Percentiles rank a stretch among this genome's conserved stretches.
Evolutionary conservation across 495 filamentous ascomycete genomes (phyloP).

Genomic region (Penicillium maclennaniae): DNA sequence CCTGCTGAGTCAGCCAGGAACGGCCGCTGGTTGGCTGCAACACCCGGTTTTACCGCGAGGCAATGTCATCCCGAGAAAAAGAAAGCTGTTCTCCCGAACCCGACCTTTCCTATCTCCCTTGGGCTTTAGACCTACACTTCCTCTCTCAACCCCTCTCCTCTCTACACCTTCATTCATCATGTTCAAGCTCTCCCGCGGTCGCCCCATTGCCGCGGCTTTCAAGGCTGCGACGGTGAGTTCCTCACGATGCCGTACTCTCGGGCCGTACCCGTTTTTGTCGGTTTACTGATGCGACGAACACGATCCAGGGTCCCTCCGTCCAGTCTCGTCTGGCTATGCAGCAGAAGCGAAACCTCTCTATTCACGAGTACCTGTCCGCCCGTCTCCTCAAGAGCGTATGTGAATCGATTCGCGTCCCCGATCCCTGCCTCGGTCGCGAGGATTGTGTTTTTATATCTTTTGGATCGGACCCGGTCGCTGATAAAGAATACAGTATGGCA

Average conservation of each 20-base stretch:
- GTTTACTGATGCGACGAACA: slow-evolving; percentile 19
- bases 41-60: slow-evolving; percentile 29
- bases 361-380: slow-evolving; percentile 96
- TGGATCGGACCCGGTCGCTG: slow-evolving; percentile 13
- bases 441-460: slow-evolving; percentile 11
- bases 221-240: slow-evolving; percentile 57
- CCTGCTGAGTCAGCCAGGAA: slow-evolving; percentile 22
- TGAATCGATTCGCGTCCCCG: slow-evolving; percentile 14
- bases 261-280: slow-evolving; percentile 11
- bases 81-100: slow-evolving; percentile 41
- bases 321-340: slow-evolving; percentile 49
- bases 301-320: slow-evolving; percentile 44
- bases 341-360: slow-evolving; percentile 85
- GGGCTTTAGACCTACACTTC: slow-evolving; percentile 1
- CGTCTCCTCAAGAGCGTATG: slow-evolving; percentile 79
- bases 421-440: slow-evolving; percentile 15
- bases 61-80: slow-evolving; percentile 40
- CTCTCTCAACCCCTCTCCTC: slow-evolving; percentile 15
- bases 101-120: slow-evolving; percentile 12
- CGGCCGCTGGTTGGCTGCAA: slow-evolving; percentile 25
- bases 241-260: slow-evolving; percentile 14
- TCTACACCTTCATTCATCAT: slow-evolving; percentile 43
- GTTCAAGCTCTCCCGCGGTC: slow-evolving; percentile 70
- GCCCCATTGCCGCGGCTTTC: slow-evolving; percentile 63
- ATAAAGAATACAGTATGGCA: slow-evolving; percentile 68